Evolutionary conservation across 257 asterid species (phyloP).

Genomic region (Penstemon davidsonii): DNA sequence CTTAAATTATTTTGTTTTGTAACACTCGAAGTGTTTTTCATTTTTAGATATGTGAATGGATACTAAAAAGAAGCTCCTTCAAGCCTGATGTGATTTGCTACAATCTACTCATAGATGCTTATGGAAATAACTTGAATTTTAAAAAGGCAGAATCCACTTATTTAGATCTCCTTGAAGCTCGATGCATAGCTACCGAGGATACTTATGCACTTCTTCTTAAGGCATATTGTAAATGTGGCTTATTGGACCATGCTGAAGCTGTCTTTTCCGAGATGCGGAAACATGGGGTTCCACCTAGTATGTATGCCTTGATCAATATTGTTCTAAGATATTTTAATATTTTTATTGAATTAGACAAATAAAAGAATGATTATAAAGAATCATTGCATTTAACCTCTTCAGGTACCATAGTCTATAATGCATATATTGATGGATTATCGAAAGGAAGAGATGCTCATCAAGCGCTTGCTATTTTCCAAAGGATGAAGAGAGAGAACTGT

Average conservation of each 20-base stretch:
- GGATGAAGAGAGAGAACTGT: slow-evolving; percentile 75
- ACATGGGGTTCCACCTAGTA: slow-evolving; percentile 60
- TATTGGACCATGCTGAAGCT: slow-evolving; percentile 68
- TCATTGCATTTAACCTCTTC: slow-evolving; percentile 20
- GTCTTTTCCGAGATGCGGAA: slow-evolving; percentile 68
- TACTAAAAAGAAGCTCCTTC: slow-evolving; percentile 64
- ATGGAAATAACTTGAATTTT: slow-evolving; percentile 52
- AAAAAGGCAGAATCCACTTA: slow-evolving; percentile 75
- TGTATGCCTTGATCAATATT: slow-evolving; percentile 27
- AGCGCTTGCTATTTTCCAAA: slow-evolving; percentile 63
- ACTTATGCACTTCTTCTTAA: slow-evolving; percentile 79
- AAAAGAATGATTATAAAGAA: neutral
- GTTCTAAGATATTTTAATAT: slow-evolving; percentile 11
- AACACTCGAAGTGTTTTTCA: neutral
- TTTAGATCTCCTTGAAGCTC: slow-evolving; percentile 62
- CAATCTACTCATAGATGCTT: slow-evolving; percentile 86
- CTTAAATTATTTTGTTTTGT: slow-evolving; percentile 7
- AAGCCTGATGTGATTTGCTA: slow-evolving; percentile 77
- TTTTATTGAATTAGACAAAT: neutral
- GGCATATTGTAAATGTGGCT: slow-evolving; percentile 65
- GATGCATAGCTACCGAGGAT: slow-evolving; percentile 83
- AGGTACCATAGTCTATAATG: slow-evolving; percentile 73
- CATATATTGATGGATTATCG: slow-evolving; percentile 70
- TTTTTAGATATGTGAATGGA: slow-evolving; percentile 79
- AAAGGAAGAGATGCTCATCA: slow-evolving; percentile 54